Conservation (phyloP, 768 basidiomycete genomes). For the Hericium rajendrae region DNA sequence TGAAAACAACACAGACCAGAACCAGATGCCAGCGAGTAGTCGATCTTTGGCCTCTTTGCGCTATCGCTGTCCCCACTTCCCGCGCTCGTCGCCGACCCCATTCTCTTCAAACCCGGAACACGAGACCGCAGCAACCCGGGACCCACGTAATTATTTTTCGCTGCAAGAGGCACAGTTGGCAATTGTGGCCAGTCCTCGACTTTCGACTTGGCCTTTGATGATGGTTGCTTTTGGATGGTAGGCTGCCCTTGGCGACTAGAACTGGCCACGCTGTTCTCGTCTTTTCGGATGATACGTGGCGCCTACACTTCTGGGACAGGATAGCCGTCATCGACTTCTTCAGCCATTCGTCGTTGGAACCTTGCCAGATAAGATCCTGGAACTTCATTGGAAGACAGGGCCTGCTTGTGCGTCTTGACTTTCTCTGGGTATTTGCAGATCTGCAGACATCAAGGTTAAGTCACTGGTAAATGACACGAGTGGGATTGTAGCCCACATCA, state of each 20-base stretch:
- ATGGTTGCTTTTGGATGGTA: neutral
- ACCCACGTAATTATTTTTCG: slow-evolving; percentile 8
- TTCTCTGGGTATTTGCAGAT: slow-evolving; percentile 75
- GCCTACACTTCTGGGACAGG: slow-evolving; percentile 2
- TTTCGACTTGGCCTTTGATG: neutral
- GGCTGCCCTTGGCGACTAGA: neutral
- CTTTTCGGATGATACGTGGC: neutral
- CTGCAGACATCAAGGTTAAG: slow-evolving; percentile 24
- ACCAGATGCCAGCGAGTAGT: neutral
- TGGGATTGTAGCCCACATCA: slow-evolving; percentile 41
- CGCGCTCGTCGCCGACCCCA: neutral
- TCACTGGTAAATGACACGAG: neutral
- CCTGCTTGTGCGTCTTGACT: slow-evolving; percentile 35
- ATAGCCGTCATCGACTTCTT: slow-evolving; percentile 22
- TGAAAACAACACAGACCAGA: neutral
- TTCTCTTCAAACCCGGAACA: slow-evolving; percentile 4
- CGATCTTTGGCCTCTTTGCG: slow-evolving; percentile 4
- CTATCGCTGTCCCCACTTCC: slow-evolving; percentile 1
- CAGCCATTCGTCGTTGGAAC: slow-evolving; percentile 8
- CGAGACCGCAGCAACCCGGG: slow-evolving; percentile 11
- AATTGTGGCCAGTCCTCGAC: neutral
- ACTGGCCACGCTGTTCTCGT: neutral
- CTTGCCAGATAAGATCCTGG: too few relatives aligned
- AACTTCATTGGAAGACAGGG: slow-evolving; percentile 31
- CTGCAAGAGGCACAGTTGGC: neutral